phyloP scores from a whole-genome alignment of 768 basidiomycete species.

The Cyclocybe cylindracea region DNA sequence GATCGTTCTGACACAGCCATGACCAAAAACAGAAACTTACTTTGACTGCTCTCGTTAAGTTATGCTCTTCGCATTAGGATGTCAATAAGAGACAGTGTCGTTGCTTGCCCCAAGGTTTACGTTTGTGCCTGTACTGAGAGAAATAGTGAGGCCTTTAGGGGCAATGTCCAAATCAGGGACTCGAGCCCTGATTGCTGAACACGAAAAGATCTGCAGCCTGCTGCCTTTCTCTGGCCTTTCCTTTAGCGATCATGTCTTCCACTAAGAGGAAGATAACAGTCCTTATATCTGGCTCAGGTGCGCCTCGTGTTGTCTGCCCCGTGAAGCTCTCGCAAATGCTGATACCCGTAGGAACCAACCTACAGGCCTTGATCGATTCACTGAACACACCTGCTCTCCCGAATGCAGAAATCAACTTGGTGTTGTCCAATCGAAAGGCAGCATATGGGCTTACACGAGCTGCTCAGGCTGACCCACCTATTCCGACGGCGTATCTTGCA shows the following conservation, averaged over 20 bases:
- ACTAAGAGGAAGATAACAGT: slow-evolving; percentile 38
- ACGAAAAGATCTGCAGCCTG: too few species aligned
- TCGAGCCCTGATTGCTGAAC: too few species aligned
- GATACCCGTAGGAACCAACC: slow-evolving; percentile 75
- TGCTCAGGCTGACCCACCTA: slow-evolving; percentile 63
- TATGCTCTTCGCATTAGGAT: too few species aligned
- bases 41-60: too few species aligned
- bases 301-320: slow-evolving; percentile 18
- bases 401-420: slow-evolving; percentile 69
- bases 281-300: slow-evolving; percentile 57
- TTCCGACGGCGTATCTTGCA: slow-evolving; percentile 80
- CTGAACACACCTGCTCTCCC: slow-evolving; percentile 74
- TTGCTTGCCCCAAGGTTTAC: too few species aligned
- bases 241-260: slow-evolving; percentile 13
- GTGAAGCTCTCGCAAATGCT: slow-evolving; percentile 1
- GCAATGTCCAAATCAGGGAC: too few species aligned
- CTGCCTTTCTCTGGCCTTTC: background rate
- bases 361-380: slow-evolving; percentile 95
- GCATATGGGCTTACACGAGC: slow-evolving; percentile 92
- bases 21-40: too few species aligned
- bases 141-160: too few species aligned
- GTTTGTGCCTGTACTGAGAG: too few species aligned
- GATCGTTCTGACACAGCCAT: too few species aligned
- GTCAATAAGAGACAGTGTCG: too few species aligned
- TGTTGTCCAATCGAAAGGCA: slow-evolving; percentile 89